Percentiles rank a stretch among this genome's conserved stretches.
phyloP scores from a whole-genome alignment of 1,139 yeast genomes.

The Arxiozyma slooffiae region DNA sequence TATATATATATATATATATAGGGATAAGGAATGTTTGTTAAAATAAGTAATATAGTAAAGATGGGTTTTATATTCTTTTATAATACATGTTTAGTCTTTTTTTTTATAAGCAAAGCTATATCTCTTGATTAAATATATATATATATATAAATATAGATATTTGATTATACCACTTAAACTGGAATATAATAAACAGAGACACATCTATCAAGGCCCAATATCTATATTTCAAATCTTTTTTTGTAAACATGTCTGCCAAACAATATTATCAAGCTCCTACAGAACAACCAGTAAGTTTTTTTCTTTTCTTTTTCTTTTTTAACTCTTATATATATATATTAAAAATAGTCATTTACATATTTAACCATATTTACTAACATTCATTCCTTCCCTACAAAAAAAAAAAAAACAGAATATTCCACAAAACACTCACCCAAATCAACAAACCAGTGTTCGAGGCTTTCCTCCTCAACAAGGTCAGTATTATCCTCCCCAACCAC shows the following conservation, averaged over 20 bases:
- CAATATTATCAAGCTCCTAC: constrained; percentile 21
- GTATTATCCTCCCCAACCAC: constrained; percentile 10
- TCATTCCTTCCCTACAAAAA: not conserved
- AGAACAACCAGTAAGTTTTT: constrained; percentile 2
- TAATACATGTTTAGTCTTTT: too few relatives aligned
- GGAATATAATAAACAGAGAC: too few relatives aligned
- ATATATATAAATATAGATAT: not conserved
- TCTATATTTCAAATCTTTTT: too few relatives aligned
- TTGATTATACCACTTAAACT: not conserved
- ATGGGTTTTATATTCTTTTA: too few relatives aligned
- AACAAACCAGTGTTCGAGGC: not conserved
- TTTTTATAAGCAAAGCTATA: too few relatives aligned
- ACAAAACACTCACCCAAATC: not conserved
- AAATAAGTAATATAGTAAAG: too few relatives aligned
- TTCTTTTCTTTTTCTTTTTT: not conserved
- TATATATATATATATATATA: too few relatives aligned
- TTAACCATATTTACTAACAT: not conserved
- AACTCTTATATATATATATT: not conserved
- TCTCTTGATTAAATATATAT: not conserved
- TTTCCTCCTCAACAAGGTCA: constrained; percentile 7
- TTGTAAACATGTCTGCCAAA: constrained; percentile 26
- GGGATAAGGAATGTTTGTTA: too few relatives aligned
- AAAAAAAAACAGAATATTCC: not conserved
- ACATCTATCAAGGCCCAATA: not conserved
- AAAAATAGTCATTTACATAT: too few relatives aligned